Conservation (phyloP, 441 rosid genomes). For the Adansonia madagascariensis region DNA sequence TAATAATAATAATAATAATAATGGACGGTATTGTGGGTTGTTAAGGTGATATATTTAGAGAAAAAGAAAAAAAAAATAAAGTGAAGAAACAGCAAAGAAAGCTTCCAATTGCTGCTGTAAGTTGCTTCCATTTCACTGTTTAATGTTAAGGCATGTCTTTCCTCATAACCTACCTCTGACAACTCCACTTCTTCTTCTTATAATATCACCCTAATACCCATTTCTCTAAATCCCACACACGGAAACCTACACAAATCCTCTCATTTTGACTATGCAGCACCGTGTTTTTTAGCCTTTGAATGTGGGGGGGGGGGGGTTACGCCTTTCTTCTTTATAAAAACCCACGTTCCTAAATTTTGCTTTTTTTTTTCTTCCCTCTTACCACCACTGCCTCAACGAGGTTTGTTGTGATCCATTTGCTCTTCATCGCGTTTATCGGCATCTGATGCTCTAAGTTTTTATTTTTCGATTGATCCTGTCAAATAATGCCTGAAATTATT, state of each 20-base stretch:
- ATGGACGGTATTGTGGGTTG: not conserved
- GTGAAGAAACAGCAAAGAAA: slow-evolving; percentile 41
- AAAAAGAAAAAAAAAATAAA: not conserved
- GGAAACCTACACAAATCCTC: slow-evolving; percentile 36
- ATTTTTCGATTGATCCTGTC: slow-evolving; percentile 29
- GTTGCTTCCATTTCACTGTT: slow-evolving; percentile 41
- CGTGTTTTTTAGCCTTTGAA: slow-evolving; percentile 24
- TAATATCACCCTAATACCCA: slow-evolving; percentile 23
- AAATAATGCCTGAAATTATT: slow-evolving; percentile 27
- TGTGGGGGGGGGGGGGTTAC: slow-evolving; percentile 27
- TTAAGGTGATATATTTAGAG: too few relatives aligned
- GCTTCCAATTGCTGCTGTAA: slow-evolving; percentile 33
- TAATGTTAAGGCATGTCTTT: slow-evolving; percentile 41
- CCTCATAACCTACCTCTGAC: slow-evolving; percentile 60
- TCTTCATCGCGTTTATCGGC: slow-evolving; percentile 17
- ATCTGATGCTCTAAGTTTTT: slow-evolving; percentile 26
- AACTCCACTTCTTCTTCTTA: slow-evolving; percentile 48
- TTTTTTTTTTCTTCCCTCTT: slow-evolving; percentile 1
- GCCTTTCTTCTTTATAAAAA: slow-evolving; percentile 19
- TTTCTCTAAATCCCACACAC: slow-evolving; percentile 31
- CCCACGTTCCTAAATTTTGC: slow-evolving; percentile 30
- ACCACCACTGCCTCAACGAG: slow-evolving; percentile 20
- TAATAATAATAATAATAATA: not conserved
- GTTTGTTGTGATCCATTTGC: slow-evolving; percentile 26
- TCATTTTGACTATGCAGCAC: slow-evolving; percentile 34